These are phyloP conservation scores for Pythium phragmitis DNA, from an alignment of 352 stramenopile genomes.

Conservation along the genomic window DNA sequence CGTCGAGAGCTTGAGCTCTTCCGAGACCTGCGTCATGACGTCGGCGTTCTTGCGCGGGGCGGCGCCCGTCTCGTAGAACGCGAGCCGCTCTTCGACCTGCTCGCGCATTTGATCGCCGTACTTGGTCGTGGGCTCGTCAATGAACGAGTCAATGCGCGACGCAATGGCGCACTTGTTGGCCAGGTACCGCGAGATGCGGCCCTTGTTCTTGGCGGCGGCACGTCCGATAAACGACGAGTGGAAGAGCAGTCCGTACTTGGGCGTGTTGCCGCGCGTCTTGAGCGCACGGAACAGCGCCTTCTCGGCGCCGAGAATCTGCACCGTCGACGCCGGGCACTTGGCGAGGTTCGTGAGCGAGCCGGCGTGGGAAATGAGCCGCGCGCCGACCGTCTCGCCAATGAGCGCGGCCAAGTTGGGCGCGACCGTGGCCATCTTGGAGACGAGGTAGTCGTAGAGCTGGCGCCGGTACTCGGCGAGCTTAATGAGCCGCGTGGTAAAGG, in stretches of 20 bases:
- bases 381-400: constrained; percentile 98
- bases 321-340: constrained; percentile 99
- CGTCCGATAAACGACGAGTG: constrained; percentile 99
- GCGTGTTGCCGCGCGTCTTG: constrained; percentile 99
- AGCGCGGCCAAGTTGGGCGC: constrained; percentile 98
- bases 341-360: constrained; percentile 98
- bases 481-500: constrained; percentile 98
- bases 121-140: constrained; percentile 93
- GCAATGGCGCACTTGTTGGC: constrained; percentile 99
- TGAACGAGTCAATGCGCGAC: constrained; percentile 98
- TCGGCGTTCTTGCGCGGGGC: constrained; percentile 98
- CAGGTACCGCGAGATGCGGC: constrained; percentile 98
- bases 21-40: constrained; percentile 97
- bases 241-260: constrained; percentile 99
- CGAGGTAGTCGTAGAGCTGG: constrained; percentile 93
- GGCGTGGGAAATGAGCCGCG: constrained; percentile 99
- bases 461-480: constrained; percentile 98
- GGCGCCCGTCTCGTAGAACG: constrained; percentile 99
- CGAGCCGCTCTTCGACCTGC: constrained; percentile 99
- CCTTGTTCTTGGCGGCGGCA: constrained; percentile 99
- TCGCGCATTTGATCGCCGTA: constrained; percentile 99
- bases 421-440: constrained; percentile 98
- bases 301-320: constrained; percentile 99
- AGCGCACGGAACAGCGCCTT: constrained; percentile 99
- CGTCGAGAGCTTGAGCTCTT: constrained; percentile 77